A percentile compares a stretch with the other conserved stretches of the same genome.
Conservation (phyloP, 345 rosid species). For the Orychophragmus violaceus region DNA sequence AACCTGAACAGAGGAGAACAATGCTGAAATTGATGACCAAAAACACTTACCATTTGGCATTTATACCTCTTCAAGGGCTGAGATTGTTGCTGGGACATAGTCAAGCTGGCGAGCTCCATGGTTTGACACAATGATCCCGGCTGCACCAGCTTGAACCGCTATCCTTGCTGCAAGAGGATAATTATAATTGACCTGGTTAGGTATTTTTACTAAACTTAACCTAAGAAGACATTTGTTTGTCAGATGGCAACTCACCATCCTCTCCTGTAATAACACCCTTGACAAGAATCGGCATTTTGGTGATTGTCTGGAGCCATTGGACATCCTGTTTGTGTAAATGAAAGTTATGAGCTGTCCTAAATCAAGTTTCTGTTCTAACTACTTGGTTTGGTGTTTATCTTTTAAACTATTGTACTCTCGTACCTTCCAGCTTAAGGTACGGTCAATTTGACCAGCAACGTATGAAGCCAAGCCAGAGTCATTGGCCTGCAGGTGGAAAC, state of each 20-base stretch:
- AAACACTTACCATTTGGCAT: background rate
- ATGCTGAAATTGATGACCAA: background rate
- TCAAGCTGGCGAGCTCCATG: constrained; percentile 96
- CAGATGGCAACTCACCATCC: constrained; percentile 46
- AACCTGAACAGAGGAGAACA: constrained; percentile 39
- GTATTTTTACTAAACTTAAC: background rate
- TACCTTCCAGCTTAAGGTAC: constrained; percentile 91
- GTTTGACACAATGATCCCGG: constrained; percentile 87
- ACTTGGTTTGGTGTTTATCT: background rate
- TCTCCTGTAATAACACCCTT: constrained; percentile 89
- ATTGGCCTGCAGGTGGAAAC: constrained; percentile 40
- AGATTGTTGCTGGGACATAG: constrained; percentile 68
- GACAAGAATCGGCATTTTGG: constrained; percentile 75
- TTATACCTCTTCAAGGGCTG: constrained; percentile 79
- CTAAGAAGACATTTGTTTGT: background rate
- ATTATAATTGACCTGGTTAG: background rate
- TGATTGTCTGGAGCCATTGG: constrained; percentile 83
- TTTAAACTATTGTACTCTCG: background rate
- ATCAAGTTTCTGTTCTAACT: background rate
- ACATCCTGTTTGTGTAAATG: constrained; percentile 44
- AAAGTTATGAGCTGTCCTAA: background rate
- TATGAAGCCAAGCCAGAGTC: constrained; percentile 90
- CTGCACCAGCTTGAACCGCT: constrained; percentile 68
- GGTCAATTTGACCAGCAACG: constrained; percentile 89
- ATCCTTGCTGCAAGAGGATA: constrained; percentile 51